Evolutionary conservation across 257 asterid species (phyloP), one percentile per base, ranked within the genome.

Genomic region (Agastache rugosa): DNA sequence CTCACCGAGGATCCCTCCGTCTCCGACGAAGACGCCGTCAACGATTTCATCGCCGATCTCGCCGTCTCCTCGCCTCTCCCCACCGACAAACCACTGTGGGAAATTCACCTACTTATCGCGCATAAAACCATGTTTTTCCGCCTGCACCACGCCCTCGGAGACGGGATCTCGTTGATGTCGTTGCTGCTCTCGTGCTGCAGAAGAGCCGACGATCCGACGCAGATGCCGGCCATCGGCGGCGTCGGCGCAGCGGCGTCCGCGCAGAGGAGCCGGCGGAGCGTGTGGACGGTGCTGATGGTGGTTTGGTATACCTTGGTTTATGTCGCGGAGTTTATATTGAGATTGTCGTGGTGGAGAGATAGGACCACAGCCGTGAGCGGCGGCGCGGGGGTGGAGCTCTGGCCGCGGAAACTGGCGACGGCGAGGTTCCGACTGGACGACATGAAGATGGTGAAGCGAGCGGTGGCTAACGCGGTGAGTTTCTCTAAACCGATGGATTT

Each of bases 141-240:
- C 1, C 51, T 88, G 75, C 96, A 93, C 85, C 98, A 93, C 82
- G 85, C 98, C 66, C 85, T 93, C 6, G 98, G 98, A 3, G 98
- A 93, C 73, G 97, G 97, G n/a, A 85, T 89, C 42, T 89, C 96
- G 8, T 59, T 93, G 19, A 85, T 93, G 96, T 84, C 98, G 65
- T 61, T 88, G 92, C 47, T 91, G 42, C 71, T 93, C 58, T 77
- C 93, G 19, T 79, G 84, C 45, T 89, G 96, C 77, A 75, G 96
- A 47, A 77, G 85, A 20, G 72, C 70, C 0, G 88, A 85, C 7
- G 93, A 93, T 27, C 95, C 95, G 48, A 11, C 74, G 75, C 74
- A 12, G 69, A 4, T 6, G 20, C 94, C 91, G 51, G 64, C 78
- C 0, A 14, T 80, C 6, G 84, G 83, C 22, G 91, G 88, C 2